Evolutionary conservation across 495 filamentous ascomycete species (phyloP).

Genomic region (Podospora pseudoanserina): DNA sequence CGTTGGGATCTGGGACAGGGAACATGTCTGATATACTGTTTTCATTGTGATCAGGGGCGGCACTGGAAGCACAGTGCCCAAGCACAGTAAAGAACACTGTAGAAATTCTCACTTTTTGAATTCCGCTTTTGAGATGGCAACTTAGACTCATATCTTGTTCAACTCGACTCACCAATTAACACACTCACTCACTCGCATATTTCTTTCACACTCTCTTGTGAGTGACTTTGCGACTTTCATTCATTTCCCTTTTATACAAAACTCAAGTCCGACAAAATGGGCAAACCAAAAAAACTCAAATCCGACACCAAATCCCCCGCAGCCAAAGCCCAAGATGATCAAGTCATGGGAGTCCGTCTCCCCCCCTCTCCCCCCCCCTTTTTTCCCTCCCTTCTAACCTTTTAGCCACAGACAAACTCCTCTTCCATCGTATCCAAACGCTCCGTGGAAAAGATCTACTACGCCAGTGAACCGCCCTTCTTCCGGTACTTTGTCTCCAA

Average conservation of each 20-base stretch:
- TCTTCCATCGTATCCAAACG: conserved; percentile 88
- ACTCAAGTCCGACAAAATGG: background rate
- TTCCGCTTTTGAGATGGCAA: background rate
- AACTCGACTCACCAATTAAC: background rate
- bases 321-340: conserved; percentile 52
- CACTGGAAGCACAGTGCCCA: background rate
- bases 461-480: conserved; percentile 64
- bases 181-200: background rate
- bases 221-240: background rate
- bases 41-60: background rate
- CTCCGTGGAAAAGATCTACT: conserved; percentile 82
- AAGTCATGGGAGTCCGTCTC: conserved; percentile 64
- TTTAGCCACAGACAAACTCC: conserved; percentile 66
- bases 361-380: background rate
- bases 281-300: conserved; percentile 10
- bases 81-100: background rate
- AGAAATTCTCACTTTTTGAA: background rate
- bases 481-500: conserved; percentile 85
- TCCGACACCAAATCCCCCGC: conserved; percentile 14
- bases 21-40: background rate
- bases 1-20: background rate
- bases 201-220: background rate
- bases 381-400: background rate
- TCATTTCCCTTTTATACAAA: background rate
- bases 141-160: background rate